Base-by-base conservation (phyloP, 306 rosid genomes). In the Adenanthera pavonina region DNA sequence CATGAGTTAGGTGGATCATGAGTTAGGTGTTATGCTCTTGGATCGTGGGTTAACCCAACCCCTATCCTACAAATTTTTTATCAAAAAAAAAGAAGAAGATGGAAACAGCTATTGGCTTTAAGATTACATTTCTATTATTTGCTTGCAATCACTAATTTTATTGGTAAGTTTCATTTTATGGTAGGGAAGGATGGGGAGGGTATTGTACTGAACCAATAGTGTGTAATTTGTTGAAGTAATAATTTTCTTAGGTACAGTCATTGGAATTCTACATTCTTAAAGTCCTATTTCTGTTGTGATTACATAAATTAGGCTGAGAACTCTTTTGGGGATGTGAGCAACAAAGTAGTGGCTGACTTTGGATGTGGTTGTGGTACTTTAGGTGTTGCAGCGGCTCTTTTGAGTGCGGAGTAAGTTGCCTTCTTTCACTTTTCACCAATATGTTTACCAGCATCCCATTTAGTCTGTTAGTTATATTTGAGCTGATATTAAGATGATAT, bases 361-460 rank as follows among this genome's bases (percentile, higher is more conserved):
- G 99, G 99, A 53, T 95, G 98, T 69, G 99, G 97, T 64, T 93
- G 99, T 60, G 99, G 94, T 59, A 91, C 98, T 6, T 86, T 95
- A 84, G 93, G 98, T 75, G 85, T 88, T 67, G 97, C 99, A 19
- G 99, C 99, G 72, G 89, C 94, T 36, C 88, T 95, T 30, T 85
- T 95, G 91, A 81, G 86, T 10, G 98, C 99, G 30, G 98, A 89
- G 99, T 92, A 81, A 90, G 97, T 93, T 67, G 19, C 76, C 34
- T 81, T 74, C 71, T 84, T 78, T 78, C 76, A 1, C 44, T 79
- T 76, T 81, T 44, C 52, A 20, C 1, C n/a, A 14, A 75, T 68
- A 36, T 33, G 54, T 74, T 41, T n/a, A 40, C 30, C 59, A 12
- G 2, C 41, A 33, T 61, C 44, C 2, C 72, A 40, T 56, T 25